Conservation (phyloP, 2,329 filamentous ascomycete species). For the Claviceps sp. region DNA sequence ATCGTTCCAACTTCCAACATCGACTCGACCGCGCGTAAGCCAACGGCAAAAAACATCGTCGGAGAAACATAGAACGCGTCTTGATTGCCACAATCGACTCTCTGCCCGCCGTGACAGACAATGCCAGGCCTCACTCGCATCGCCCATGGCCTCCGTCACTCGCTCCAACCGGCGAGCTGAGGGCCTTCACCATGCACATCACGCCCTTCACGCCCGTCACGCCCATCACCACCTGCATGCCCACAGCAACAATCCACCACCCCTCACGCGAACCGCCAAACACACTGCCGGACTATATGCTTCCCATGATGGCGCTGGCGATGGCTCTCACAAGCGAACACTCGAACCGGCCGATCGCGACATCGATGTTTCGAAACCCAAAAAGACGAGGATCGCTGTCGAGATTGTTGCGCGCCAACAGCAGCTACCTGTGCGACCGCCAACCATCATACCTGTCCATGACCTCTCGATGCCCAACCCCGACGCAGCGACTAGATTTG, state of each 20-base stretch:
- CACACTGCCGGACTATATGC: conserved; percentile 6
- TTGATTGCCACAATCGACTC: conserved; percentile 2
- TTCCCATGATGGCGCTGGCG: conserved; percentile 19
- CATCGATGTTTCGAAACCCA: conserved; percentile 30
- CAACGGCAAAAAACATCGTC: background rate
- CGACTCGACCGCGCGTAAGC: background rate
- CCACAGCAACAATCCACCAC: conserved; percentile 12
- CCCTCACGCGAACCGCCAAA: conserved; percentile 12
- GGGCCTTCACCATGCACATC: conserved; percentile 23
- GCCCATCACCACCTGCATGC: conserved; percentile 15
- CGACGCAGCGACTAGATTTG: conserved; percentile 4
- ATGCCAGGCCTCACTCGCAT: conserved; percentile 23
- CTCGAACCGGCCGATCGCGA: conserved; percentile 32
- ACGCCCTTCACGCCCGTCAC: conserved; percentile 6
- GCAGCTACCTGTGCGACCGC: conserved; percentile 16
- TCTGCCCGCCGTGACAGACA: conserved; percentile 16
- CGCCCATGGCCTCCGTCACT: conserved; percentile 38
- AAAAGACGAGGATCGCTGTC: conserved; percentile 38
- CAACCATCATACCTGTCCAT: conserved; percentile 8
- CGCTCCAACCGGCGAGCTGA: conserved; percentile 38
- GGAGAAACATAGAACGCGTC: background rate
- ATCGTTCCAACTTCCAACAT: background rate
- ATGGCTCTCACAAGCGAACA: conserved; percentile 34
- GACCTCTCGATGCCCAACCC: conserved; percentile 2
- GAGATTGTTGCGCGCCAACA: conserved; percentile 30